Evolutionary conservation across 768 basidiomycete genomes (phyloP).

Genomic region (Pleurotus tuoliensis): DNA sequence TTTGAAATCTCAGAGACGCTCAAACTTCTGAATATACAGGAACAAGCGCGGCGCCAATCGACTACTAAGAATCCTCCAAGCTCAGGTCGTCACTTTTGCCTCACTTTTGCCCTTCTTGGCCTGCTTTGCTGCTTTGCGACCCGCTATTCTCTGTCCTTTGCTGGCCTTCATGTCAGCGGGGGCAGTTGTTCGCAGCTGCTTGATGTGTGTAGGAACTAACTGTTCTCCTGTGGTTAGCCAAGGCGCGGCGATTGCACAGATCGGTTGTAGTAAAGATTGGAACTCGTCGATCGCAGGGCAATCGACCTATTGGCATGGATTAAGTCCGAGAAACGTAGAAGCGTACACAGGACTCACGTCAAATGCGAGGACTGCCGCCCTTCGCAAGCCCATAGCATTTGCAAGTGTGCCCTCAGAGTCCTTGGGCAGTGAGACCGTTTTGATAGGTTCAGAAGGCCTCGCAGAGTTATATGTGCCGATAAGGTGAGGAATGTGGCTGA

Average conservation of each 20-base stretch:
- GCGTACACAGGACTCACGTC: constrained; percentile 43
- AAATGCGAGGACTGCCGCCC: constrained; percentile 63
- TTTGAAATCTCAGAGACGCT: background rate
- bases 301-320: constrained; percentile 28
- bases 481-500: constrained; percentile 74
- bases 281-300: constrained; percentile 35
- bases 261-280: constrained; percentile 36
- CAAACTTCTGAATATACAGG: background rate
- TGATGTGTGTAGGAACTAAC: constrained; percentile 72
- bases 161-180: constrained; percentile 77
- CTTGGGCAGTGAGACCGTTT: constrained; percentile 61
- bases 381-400: constrained; percentile 57
- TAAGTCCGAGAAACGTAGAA: constrained; percentile 8
- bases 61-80: no score
- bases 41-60: no score
- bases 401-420: constrained; percentile 64
- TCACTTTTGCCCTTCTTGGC: constrained; percentile 17
- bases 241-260: constrained; percentile 57
- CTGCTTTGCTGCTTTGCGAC: constrained; percentile 45
- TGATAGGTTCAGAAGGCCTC: constrained; percentile 29
- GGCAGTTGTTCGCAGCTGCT: constrained; percentile 73
- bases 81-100: background rate
- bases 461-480: constrained; percentile 72
- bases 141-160: constrained; percentile 52
- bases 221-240: constrained; percentile 48